Conservation (phyloP, 129 eudicot genomes). For the Erigeron canadensis region DNA sequence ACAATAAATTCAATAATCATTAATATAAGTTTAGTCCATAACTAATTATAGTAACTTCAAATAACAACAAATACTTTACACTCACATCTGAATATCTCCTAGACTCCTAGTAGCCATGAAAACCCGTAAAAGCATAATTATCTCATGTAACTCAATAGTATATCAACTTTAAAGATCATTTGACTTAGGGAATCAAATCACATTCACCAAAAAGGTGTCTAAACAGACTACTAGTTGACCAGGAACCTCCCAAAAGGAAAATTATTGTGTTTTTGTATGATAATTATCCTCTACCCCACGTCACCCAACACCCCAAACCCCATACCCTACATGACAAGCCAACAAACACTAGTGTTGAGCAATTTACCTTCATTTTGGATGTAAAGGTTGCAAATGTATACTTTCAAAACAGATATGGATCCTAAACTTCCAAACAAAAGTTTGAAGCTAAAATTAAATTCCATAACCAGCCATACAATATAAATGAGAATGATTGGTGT, state of each 20-base stretch:
- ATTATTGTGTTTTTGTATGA: slow-evolving; percentile 16
- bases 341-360: neutral
- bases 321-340: slow-evolving; percentile 12
- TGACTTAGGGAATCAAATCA: neutral
- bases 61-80: neutral
- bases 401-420: too few species aligned
- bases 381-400: neutral
- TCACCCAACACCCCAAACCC: slow-evolving; percentile 3
- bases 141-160: neutral
- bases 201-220: neutral
- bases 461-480: neutral
- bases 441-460: neutral
- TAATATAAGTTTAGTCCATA: too few species aligned
- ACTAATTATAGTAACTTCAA: neutral
- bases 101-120: too few species aligned
- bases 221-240: neutral
- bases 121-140: too few species aligned
- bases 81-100: too few species aligned
- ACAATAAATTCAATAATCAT: too few species aligned
- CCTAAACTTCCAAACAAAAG: slow-evolving; percentile 1
- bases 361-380: neutral
- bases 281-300: slow-evolving; percentile 23
- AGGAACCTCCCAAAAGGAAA: slow-evolving; percentile 2
- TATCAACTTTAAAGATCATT: neutral
- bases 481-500: neutral